Conservation (phyloP, 139 green algal species). For the Picochlorum sp. region DNA sequence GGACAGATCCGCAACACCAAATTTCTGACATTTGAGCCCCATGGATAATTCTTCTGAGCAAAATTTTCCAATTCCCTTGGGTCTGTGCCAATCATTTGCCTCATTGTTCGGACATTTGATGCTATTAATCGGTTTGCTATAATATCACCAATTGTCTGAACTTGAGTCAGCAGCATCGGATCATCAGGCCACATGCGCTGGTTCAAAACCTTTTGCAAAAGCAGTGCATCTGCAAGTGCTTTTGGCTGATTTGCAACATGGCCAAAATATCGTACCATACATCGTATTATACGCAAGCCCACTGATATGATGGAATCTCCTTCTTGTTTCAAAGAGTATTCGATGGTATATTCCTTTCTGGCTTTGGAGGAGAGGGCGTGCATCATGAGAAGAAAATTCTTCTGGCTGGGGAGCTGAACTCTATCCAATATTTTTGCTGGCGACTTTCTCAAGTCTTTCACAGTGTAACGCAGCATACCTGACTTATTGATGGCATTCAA, state of each 20-base stretch:
- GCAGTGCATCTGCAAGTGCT: constrained; percentile 36
- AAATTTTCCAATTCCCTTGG: constrained; percentile 47
- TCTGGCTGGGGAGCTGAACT: constrained; percentile 46
- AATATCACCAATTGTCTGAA: constrained; percentile 10
- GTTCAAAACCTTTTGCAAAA: constrained; percentile 45
- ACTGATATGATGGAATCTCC: not conserved
- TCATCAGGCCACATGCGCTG: constrained; percentile 51
- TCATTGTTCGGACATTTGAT: constrained; percentile 38
- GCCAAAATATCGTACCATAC: constrained; percentile 20
- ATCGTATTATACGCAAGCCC: not conserved
- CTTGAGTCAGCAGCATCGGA: constrained; percentile 20
- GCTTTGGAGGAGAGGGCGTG: constrained; percentile 48
- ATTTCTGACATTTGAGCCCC: constrained; percentile 27
- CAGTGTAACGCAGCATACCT: constrained; percentile 31
- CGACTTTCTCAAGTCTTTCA: constrained; percentile 38
- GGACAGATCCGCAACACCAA: too few relatives aligned
- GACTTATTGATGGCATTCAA: constrained; percentile 10
- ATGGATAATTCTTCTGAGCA: constrained; percentile 54
- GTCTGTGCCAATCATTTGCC: constrained; percentile 35
- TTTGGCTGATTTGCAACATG: constrained; percentile 11
- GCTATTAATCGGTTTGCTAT: constrained; percentile 38
- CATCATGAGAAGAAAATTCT: constrained; percentile 78
- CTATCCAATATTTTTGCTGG: constrained; percentile 50
- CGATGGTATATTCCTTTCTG: constrained; percentile 38
- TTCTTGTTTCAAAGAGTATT: constrained; percentile 54